Evolutionary conservation across 1,284 basidiomycete genomes (phyloP).

Genomic region (Leccinum huronense): DNA sequence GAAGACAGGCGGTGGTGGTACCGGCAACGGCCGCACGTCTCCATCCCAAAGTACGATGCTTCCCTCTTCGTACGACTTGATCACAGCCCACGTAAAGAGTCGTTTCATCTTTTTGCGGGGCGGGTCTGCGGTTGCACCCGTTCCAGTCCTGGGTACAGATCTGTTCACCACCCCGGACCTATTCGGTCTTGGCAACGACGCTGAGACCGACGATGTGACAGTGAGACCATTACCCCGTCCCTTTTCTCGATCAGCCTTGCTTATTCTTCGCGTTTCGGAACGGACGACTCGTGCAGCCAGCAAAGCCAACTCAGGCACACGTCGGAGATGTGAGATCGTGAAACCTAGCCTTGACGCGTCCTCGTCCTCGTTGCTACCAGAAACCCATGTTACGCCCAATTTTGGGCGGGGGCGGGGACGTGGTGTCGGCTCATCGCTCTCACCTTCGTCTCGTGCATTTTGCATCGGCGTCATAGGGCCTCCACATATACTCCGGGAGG

Average conservation of each 20-base stretch:
- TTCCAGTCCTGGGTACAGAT: neutral
- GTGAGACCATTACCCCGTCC: neutral
- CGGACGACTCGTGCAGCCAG: conserved; percentile 61
- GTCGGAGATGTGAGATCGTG: conserved; percentile 68
- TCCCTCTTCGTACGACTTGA: conserved; percentile 64
- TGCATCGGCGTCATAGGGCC: conserved; percentile 28
- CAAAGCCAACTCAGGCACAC: conserved; percentile 64
- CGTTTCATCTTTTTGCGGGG: conserved; percentile 52
- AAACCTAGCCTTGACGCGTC: conserved; percentile 45
- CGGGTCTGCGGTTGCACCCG: conserved; percentile 11
- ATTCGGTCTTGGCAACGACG: neutral
- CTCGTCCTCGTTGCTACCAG: conserved; percentile 4
- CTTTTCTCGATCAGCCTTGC: conserved; percentile 42
- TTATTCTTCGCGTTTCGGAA: conserved; percentile 52
- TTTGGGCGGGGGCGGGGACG: conserved; percentile 10
- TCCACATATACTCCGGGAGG: conserved; percentile 5
- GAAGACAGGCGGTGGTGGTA: conserved; percentile 3
- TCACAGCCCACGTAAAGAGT: conserved; percentile 59
- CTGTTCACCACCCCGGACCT: neutral
- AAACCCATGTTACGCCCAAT: neutral
- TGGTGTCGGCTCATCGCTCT: conserved; percentile 16
- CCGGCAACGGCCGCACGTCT: conserved; percentile 36
- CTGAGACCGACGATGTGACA: conserved; percentile 2
- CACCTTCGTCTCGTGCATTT: conserved; percentile 2
- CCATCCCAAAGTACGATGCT: conserved; percentile 68